Conservation (phyloP, 2,329 filamentous ascomycete species). For the Cercospora sp. region DNA sequence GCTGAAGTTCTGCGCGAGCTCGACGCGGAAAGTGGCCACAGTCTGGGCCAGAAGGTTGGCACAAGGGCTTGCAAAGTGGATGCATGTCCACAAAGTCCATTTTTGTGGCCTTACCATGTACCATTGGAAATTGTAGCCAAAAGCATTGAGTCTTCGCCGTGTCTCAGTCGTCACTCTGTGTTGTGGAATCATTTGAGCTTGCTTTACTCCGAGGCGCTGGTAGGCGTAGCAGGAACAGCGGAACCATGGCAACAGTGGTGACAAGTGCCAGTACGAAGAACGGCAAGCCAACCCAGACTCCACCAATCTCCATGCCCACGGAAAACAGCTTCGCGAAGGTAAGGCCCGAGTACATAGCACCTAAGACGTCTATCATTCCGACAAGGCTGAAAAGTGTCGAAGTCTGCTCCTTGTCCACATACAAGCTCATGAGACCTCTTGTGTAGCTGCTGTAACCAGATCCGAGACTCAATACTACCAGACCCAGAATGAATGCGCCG, state of each 20-base stretch:
- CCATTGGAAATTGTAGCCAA: neutral
- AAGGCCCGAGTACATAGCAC: neutral
- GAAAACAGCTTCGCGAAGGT: neutral
- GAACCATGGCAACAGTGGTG: neutral
- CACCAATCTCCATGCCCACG: neutral
- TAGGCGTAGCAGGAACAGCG: neutral
- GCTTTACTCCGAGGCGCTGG: neutral
- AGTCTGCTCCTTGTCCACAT: neutral
- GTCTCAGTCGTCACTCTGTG: neutral
- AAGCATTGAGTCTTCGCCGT: neutral
- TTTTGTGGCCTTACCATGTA: neutral
- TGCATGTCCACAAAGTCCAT: neutral
- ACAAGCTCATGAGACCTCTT: neutral
- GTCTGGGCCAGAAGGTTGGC: too few relatives aligned
- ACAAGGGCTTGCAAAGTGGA: neutral
- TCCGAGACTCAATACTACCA: neutral
- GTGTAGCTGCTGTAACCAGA: slow-evolving; percentile 1
- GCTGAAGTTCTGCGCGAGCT: neutral
- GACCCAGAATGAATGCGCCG: neutral
- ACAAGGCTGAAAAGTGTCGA: neutral
- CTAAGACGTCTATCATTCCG: neutral
- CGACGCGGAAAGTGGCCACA: too few relatives aligned
- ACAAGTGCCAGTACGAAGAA: neutral
- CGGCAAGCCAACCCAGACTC: neutral
- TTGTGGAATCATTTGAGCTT: neutral